Base-by-base conservation (phyloP, 2,329 filamentous ascomycete species). In the Nakataea oryzae region DNA sequence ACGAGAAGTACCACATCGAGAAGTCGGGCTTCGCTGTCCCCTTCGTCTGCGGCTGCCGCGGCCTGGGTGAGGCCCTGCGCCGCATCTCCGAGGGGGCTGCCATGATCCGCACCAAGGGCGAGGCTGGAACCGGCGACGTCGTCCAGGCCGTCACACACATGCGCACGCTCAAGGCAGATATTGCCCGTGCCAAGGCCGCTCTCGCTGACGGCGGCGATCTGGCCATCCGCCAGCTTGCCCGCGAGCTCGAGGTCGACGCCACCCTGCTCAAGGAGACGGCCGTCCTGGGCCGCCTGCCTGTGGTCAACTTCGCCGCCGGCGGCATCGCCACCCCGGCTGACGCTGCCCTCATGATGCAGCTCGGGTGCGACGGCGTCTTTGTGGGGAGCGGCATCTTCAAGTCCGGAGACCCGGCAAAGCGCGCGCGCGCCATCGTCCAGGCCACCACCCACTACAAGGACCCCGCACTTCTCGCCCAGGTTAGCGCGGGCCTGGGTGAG, bases 21-120 rank as follows among this genome's bases (percentile, higher is more conserved):
- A 99, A 99, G 83, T 81, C 85, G 74, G 76, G 76, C 66, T 97
- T 90, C 81, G 85, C 83, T 71, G 87, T 88, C 26, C 95, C 95
- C 61, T 99, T 97, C 72, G 95, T 99, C 63, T 97, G 95, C 76
- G 95, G 95, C 62, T 97, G 95, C 83, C 85, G 93, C 65, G 93
- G 96, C 80, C 81, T 97, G 14, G 92, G 92, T 65, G 95, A 99
- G 80, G 95, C 95, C 21, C 85, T 99, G 62, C 84, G 95, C 65
- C 85, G 95, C 65, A 92, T 99, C 71, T 85, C 86, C 65, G 95
- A 97, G 79, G 95, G 95, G 66, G 95, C 95, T 12, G 93, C 93
- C 71, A 97, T 99, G 93, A 97, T 99, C 78, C 88, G 95, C 70
- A 99, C 95, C 67, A 99, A 97, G 82, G 95, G 95, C 67, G 95